Evolutionary conservation across 805 yeast species (phyloP), one percentile per base, ranked within the genome.

Genomic region (Kuraishia hungarica): DNA sequence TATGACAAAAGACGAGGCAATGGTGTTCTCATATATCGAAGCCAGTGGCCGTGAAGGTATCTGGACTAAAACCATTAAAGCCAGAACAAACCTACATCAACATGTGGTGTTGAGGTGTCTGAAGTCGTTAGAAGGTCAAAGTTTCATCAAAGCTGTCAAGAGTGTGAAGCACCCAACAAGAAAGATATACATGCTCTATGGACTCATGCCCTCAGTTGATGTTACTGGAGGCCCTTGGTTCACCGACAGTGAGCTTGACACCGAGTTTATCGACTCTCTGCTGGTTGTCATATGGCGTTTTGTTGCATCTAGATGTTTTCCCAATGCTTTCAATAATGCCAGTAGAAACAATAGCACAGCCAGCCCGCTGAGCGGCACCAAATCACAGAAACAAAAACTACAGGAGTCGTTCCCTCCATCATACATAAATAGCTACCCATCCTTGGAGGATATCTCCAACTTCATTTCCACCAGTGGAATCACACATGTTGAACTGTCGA

Each of bases 211-310:
- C 4, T 87, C 96, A 2, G 85, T 89, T 35, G 98, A 93, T 61
- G 94, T 94, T 46, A 94, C 98, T 0, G 99, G 99, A 60, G 99
- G 99, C 4, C 98, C 98, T 2, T 94, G 99, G 99, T 94, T 92
- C 67, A 91, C 97, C 0, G 99, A 94, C 67, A 84, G 92, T 39
- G 98, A 94, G 69, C 76, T 94, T 56, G 99, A 94, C 67, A 84
- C 90, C 2, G 98, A 93, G 69, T 94, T 94, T 64, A 92, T 94
- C 56, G 93, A 89, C 60, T 83, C 90, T 51, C 72, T 94, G 55
- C 69, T 89, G 60, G 83, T 89, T 21, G 92, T 92, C 49, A 83
- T 92, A 7, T 94, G 97, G 97, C 77, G 94, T 61, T 93, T 74
- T 68, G 84, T 89, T 10, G 88, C 93, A 1, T 79, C 83, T 35